Evolutionary conservation across 1,284 basidiomycete species (phyloP).

Genomic region (Trichosporon asahii): DNA sequence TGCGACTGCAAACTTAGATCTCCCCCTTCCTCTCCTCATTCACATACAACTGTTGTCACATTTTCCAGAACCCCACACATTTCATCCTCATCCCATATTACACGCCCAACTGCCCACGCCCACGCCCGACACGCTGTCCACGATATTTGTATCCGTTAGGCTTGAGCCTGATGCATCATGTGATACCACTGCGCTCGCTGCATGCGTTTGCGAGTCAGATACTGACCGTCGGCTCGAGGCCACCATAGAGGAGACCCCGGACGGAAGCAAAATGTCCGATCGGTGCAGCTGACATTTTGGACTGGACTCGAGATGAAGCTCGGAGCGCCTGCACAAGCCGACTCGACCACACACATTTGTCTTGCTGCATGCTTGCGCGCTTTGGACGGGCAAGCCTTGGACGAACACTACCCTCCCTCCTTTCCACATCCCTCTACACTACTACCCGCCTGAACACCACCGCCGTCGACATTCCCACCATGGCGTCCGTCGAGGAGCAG

Average conservation of each 20-base stretch:
- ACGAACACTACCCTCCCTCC: background rate
- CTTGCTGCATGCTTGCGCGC: conserved; percentile 24
- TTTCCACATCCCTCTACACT: background rate
- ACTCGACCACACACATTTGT: background rate
- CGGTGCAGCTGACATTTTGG: conserved; percentile 18
- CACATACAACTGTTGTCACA: background rate
- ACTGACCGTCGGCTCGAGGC: too few relatives aligned
- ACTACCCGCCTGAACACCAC: background rate
- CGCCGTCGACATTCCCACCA: conserved; percentile 10
- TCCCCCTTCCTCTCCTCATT: background rate
- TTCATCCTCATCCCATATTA: background rate
- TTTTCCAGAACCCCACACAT: too few relatives aligned
- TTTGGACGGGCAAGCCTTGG: conserved; percentile 1
- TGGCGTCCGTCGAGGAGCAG: conserved; percentile 29
- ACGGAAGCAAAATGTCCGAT: conserved; percentile 20
- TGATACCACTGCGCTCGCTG: background rate
- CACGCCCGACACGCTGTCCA: background rate
- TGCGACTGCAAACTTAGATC: background rate
- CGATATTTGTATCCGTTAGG: background rate
- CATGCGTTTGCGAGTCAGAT: too few relatives aligned
- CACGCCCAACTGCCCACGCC: background rate
- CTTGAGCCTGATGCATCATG: background rate
- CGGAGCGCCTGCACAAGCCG: background rate
- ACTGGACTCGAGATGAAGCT: background rate
- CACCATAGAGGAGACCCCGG: background rate